These are phyloP conservation scores for Saturnispora serradocipensis DNA, from an alignment of 805 yeast species.

Conservation along the genomic window DNA sequence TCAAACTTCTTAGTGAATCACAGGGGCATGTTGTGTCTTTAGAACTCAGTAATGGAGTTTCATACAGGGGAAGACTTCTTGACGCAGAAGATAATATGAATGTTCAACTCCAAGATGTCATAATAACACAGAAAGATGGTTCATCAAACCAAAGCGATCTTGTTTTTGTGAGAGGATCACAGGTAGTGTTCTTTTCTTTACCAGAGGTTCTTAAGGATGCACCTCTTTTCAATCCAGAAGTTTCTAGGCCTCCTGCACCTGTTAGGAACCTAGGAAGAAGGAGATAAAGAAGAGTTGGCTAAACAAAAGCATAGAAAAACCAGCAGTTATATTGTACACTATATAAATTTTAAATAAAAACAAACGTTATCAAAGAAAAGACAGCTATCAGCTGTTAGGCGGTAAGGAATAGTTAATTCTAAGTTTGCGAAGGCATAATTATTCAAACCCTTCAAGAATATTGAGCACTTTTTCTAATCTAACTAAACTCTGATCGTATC, in stretches of 20 bases:
- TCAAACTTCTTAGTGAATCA: slow-evolving; percentile 63
- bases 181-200: slow-evolving; percentile 70
- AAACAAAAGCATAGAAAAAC: not conserved
- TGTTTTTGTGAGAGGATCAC: slow-evolving; percentile 88
- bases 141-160: slow-evolving; percentile 66
- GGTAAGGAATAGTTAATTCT: not conserved
- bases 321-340: not conserved
- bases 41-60: slow-evolving; percentile 78
- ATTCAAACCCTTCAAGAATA: slow-evolving; percentile 73
- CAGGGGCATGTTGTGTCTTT: slow-evolving; percentile 77
- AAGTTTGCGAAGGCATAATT: not conserved
- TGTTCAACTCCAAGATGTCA: slow-evolving; percentile 72
- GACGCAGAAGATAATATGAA: slow-evolving; percentile 94
- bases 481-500: slow-evolving; percentile 71
- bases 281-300: not conserved
- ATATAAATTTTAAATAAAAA: not conserved
- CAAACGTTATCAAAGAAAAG: not conserved
- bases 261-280: slow-evolving; percentile 36
- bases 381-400: not conserved
- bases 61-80: slow-evolving; percentile 76
- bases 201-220: slow-evolving; percentile 88
- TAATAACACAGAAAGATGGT: slow-evolving; percentile 71
- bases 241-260: slow-evolving; percentile 62
- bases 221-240: slow-evolving; percentile 62
- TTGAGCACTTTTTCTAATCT: slow-evolving; percentile 74